A percentile compares a stretch with the other conserved stretches of the same genome.
Conservation (phyloP, 2,329 filamentous ascomycete genomes). For the Microdochium trichocladiopsis region DNA sequence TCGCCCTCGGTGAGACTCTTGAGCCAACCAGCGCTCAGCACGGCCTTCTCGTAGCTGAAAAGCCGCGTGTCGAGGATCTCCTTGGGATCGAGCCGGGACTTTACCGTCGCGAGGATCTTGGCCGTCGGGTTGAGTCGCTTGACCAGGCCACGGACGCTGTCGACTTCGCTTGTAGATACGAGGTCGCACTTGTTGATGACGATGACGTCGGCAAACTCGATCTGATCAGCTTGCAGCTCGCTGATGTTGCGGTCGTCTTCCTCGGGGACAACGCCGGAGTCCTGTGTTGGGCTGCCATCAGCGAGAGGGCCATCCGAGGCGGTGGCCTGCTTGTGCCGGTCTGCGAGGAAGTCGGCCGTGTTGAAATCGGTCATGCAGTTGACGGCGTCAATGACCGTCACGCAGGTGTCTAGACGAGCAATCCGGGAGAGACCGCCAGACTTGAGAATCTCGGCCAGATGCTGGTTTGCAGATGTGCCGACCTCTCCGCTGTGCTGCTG, state of each 20-base stretch:
- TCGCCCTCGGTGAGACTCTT: conserved; percentile 64
- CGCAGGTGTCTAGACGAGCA: conserved; percentile 62
- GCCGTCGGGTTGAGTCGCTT: conserved; percentile 59
- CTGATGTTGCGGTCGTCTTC: conserved; percentile 71
- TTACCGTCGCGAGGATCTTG: conserved; percentile 54
- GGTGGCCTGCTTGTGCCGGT: conserved; percentile 36
- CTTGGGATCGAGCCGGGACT: conserved; percentile 42
- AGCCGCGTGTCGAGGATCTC: conserved; percentile 59
- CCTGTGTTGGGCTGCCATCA: not conserved
- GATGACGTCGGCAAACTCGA: conserved; percentile 70
- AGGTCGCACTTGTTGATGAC: conserved; percentile 65
- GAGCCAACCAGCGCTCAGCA: conserved; percentile 62
- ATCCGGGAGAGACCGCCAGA: conserved; percentile 60
- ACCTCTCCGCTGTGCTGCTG: conserved; percentile 9
- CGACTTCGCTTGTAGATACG: conserved; percentile 27
- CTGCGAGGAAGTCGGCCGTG: conserved; percentile 59
- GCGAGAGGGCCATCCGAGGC: not conserved
- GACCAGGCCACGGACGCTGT: conserved; percentile 46
- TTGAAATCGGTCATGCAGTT: conserved; percentile 67
- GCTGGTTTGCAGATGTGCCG: conserved; percentile 8
- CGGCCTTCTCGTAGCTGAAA: conserved; percentile 59
- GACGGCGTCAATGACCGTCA: conserved; percentile 68
- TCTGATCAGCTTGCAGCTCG: conserved; percentile 70
- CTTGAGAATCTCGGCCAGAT: conserved; percentile 15
- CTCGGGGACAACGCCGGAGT: conserved; percentile 31